phyloP scores from a whole-genome alignment of 129 eudicot species.

The Centaurea solstitialis region DNA sequence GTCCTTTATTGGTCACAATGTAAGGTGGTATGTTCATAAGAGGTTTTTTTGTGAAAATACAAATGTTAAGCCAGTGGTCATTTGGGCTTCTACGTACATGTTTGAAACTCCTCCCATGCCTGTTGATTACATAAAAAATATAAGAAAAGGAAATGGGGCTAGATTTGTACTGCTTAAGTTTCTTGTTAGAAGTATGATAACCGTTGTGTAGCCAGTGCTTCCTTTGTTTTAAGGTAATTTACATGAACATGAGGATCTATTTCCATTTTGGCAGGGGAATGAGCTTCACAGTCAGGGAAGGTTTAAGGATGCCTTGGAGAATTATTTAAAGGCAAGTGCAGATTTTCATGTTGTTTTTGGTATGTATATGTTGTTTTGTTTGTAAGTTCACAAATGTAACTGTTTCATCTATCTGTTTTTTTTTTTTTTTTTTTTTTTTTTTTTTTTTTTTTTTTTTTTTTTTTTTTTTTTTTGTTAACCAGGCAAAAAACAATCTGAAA shows the following conservation, averaged over 20 bases:
- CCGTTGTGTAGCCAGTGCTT: constrained; percentile 7
- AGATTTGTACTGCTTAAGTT: background rate
- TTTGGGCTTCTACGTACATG: too few species aligned
- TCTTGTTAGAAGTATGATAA: background rate
- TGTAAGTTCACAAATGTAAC: background rate
- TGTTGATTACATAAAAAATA: too few species aligned
- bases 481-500: constrained; percentile 93
- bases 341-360: background rate
- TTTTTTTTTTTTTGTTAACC: constrained; percentile 1
- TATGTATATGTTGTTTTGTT: constrained; percentile 8
- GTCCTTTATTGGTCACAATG: too few species aligned
- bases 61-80: too few species aligned
- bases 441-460: background rate
- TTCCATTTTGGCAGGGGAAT: constrained; percentile 68
- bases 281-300: constrained; percentile 87
- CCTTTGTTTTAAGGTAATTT: background rate
- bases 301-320: constrained; percentile 69
- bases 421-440: too few species aligned
- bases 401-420: background rate
- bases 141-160: background rate
- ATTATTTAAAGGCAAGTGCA: constrained; percentile 75
- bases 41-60: too few species aligned
- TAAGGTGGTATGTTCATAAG: too few species aligned
- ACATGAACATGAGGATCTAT: constrained; percentile 6
- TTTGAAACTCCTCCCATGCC: too few species aligned